phyloP scores from a whole-genome alignment of 2,329 filamentous ascomycete genomes.

The Talaromyces sp. region DNA sequence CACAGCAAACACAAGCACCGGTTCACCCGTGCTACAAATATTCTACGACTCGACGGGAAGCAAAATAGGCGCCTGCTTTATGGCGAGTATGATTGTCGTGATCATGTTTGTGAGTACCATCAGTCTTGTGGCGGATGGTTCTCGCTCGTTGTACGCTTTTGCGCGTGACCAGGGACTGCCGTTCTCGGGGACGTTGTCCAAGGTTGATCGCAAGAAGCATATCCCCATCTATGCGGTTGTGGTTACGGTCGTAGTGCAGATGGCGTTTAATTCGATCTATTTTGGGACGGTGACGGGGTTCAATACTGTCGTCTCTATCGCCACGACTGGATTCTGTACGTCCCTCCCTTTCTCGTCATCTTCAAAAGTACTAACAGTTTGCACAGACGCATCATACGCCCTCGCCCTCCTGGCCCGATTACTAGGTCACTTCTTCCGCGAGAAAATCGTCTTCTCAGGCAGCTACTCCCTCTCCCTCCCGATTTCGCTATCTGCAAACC shows the following conservation, averaged over 20 bases:
- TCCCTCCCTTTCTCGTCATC: neutral
- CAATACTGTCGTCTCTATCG: slow-evolving; percentile 56
- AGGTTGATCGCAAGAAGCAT: slow-evolving; percentile 45
- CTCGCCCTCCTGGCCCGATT: slow-evolving; percentile 54
- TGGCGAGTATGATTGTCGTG: slow-evolving; percentile 49
- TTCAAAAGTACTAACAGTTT: neutral
- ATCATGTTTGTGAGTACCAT: slow-evolving; percentile 48
- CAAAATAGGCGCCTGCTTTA: slow-evolving; percentile 43
- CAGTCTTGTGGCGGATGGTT: slow-evolving; percentile 48
- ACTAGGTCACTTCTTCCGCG: slow-evolving; percentile 44
- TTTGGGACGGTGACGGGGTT: slow-evolving; percentile 56
- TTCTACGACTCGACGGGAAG: slow-evolving; percentile 50
- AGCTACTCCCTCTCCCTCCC: slow-evolving; percentile 41
- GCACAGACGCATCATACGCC: slow-evolving; percentile 54
- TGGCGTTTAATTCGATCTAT: slow-evolving; percentile 54
- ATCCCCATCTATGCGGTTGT: slow-evolving; percentile 52
- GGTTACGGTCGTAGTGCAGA: slow-evolving; percentile 47
- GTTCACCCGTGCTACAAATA: slow-evolving; percentile 54
- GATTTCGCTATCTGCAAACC: slow-evolving; percentile 48
- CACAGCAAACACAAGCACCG: slow-evolving; percentile 47
- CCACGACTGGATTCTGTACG: slow-evolving; percentile 56
- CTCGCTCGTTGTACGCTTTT: slow-evolving; percentile 45
- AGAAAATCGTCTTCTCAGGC: slow-evolving; percentile 28
- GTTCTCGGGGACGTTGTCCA: slow-evolving; percentile 48
- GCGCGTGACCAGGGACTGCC: slow-evolving; percentile 54